Base-by-base conservation (phyloP, 306 rosid genomes). In the Vigna mungo region DNA sequence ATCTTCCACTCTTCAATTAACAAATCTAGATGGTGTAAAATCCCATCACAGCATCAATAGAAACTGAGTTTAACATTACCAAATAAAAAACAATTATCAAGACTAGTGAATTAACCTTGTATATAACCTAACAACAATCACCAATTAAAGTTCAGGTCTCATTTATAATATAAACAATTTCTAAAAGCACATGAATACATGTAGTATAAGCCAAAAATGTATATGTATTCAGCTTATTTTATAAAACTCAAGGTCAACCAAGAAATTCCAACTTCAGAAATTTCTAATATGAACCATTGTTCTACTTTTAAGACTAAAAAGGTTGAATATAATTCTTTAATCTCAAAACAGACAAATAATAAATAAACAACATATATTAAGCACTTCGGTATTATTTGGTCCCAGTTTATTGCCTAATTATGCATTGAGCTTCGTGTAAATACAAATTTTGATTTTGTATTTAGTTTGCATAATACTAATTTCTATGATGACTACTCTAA, bases 1-100 rank as follows among this genome's bases (percentile, higher is more conserved):
- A 37, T 23, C 78, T 56, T 73, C 65, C 67, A 56, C 68, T 58
- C 27, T 61, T 73, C 68, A 71, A 37, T 53, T 36, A 52, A 55
- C 36, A 52, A 34, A 34, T 37, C 23, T 34, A n/a, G 32, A 71
- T 71, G 17, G 60, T 69, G 75, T 34, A 52, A 27, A 51, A 52
- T 71, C 49, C 61, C 62, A 51, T 32, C 46, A 71, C 2, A 71
- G 44, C 17, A 71, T 69, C 74, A 47, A 12, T 20, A 54, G 15
- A 54, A 10, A 30, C 12, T 20, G 32, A 53, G 30, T 9, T 11
- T 20, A 18, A 9, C 60, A 17, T 20, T 11, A 53, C 6, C 2
- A 17, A 52, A 52, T 6, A 17, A 17, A 17, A 44, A 41, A 44
- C 0, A 6, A 7, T 3, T 52, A 52, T 52, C 64, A 58, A 12